phyloP scores from a whole-genome alignment of 495 filamentous ascomycete genomes.

The Aspergillus heteromorphus region DNA sequence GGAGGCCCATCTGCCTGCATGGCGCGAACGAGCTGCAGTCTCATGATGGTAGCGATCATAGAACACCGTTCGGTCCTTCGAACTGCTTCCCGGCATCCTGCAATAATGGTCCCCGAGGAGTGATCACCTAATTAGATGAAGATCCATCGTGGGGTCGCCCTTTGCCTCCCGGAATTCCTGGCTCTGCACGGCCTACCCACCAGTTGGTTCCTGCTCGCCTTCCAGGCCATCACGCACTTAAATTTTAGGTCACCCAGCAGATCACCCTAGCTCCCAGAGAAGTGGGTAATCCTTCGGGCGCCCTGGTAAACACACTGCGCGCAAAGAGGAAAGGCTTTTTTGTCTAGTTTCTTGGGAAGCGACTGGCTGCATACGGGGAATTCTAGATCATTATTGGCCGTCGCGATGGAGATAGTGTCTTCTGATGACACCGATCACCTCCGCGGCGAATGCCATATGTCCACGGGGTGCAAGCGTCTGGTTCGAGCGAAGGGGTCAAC shows the following conservation, averaged over 20 bases:
- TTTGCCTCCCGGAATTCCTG: not conserved
- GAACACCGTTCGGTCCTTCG: not conserved
- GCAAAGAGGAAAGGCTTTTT: not conserved
- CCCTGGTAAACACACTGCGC: not conserved
- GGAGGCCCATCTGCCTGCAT: not conserved
- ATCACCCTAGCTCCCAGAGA: not conserved
- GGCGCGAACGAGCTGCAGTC: not conserved
- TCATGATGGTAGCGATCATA: not conserved
- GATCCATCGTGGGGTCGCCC: not conserved
- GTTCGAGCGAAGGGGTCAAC: not conserved
- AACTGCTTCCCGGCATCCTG: not conserved
- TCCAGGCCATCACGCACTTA: not conserved
- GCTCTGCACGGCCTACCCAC: slow-evolving; percentile 5
- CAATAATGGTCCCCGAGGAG: not conserved
- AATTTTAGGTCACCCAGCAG: not conserved
- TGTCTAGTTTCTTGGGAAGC: not conserved
- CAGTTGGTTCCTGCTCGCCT: not conserved
- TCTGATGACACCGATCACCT: not conserved
- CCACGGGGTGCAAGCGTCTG: not conserved
- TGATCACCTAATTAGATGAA: not conserved
- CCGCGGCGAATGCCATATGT: not conserved
- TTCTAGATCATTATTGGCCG: not conserved
- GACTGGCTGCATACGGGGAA: not conserved
- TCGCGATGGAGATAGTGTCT: not conserved
- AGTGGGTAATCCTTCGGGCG: not conserved